Evolutionary conservation across 345 rosid genomes (phyloP), one percentile per base, ranked within the genome.

Genomic region (Trapa bicornis): DNA sequence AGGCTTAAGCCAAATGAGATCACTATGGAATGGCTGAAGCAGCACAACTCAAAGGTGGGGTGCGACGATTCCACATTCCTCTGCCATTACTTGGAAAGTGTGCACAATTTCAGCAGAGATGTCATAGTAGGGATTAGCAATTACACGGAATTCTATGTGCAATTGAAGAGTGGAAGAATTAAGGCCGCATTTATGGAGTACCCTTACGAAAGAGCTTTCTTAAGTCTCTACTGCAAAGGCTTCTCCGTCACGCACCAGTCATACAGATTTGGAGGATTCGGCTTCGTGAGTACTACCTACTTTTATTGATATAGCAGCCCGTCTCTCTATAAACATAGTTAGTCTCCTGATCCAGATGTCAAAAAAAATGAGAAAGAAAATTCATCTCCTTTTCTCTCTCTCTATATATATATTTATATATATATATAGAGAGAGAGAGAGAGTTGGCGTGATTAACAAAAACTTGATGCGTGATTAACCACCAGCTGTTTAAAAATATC

Each of bases 201-300:
- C 60, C 87, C 92, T 13, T 83, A 81, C 36, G 74, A 66, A 75
- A 80, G 69, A 76, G 81, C 81, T 10, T 81, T 80, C 76, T 61
- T 77, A 47, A 63, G 33, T 13, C 67, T 33, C 0, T 68, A 84
- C 72, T 81, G 89, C 82, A 75, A 74, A n/a, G 48, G 65, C 14
- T 84, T 68, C 70, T 41, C 67, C 3, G 75, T 77, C 35, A 71
- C 50, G 41, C 13, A 69, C 37, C 61, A 71, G 35, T 39, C 72
- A 35, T 68, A 66, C 72, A 81, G 79, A 77, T 84, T 81, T 62
- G 87, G 89, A 43, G 92, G 92, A 60, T 63, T 86, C 8, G 89
- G 80, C 74, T 84, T 84, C 52, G 89, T 84, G 50, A 82, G 85
- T 80, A 58, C 29, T 22, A 22, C 29, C 29, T 22, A 22, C 29